Base-by-base conservation (phyloP, 75 land plant species). In the Pinus tabuliformis region DNA sequence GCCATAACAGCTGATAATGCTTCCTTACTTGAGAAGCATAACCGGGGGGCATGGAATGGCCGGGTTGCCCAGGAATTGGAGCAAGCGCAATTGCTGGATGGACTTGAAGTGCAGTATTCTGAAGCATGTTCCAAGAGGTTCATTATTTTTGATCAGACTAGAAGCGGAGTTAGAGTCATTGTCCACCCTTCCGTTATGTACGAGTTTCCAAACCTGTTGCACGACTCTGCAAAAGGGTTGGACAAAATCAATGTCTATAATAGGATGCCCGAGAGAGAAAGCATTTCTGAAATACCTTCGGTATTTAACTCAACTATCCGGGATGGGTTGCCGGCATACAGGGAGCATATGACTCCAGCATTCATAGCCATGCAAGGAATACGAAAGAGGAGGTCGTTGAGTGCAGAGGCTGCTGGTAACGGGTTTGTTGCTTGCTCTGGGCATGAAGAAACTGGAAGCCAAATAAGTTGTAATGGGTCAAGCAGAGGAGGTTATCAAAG, bases 101-200 rank as follows among this genome's bases (percentile, higher is more conserved):
- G 70, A 15, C 22, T 90, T 62, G 81, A 83, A 45, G 56, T 90
- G 57, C 86, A 87, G 59, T 73, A 85, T 16, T 83, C 84, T 70
- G 88, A 83, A 15, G 68, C 59, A 18, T 88, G 86, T 64, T 83
- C 82, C 7, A 82, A 75, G 78, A 88, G 86, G 61, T 88, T 86
- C 73, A 80, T 91, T 26, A 86, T 91, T 45, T 80, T 91, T 73
- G 91, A 91, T 73, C 93, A 91, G 62, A 86, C 86, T 77, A 79
- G 84, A 58, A 60, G 77, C 9, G 59, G 75, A 75, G 84, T 79
- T 60, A 77, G 87, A 58, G 73, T 91, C 18, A 91, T 91, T 86
- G 88, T 78, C 37, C 82, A 91, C 58, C 90, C 90, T 17, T 65
- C 80, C 3, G 22, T 82, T 26, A 73, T 80, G 28, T 57, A 84